Evolutionary conservation across 768 basidiomycete species (phyloP), one percentile per base, ranked within the genome.

Genomic region (Chlorophyllum brunneum): DNA sequence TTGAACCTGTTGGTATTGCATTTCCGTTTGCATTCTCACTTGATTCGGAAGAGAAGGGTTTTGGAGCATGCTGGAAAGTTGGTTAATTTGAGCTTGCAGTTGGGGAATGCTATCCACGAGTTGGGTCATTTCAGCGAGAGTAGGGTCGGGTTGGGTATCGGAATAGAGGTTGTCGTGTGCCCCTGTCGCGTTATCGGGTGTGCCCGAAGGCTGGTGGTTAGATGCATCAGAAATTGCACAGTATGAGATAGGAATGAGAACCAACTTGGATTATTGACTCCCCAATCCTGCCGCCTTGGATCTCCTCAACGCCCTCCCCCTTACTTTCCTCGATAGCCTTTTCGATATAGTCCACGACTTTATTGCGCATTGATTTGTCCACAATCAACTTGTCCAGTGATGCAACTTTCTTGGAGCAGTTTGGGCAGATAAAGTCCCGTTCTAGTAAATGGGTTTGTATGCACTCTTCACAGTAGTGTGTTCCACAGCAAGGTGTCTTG

Each of bases 401-500:
- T 2, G 86, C 78, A 55, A 98, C 82, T 71, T 88, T 93, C 69
- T 86, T 86, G 57, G 82, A 78, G 68, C 97, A 98, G 59, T 85
- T 83, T 6, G 92, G 95, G 70, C 95, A 98, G 52, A 87, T 73
- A 68, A 98, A 98, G 73, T 97, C 94, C 69, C 91, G 84, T 67
- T 98, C 95, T 57, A 95, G 80, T 45, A 99, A 76, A 69, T 95
- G 80, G 37, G 90, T 93, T 67, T 95, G 90, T 57, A 99, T 90
- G 71, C 95, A 98, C 67, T 98, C 95, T 70, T 98, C 95, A 77
- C 95, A 98, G 70, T 90, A 99, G 10, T 80, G 63, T 36, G 86
- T 91, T 59, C 81, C 82, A 74, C 95, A 98, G 70, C 95, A 98
- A 2, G 97, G 95, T 2, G 92, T 95, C 70, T 90, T 88, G 64